Evolutionary conservation across 2,329 filamentous ascomycete genomes (phyloP), one percentile per base, ranked within the genome.

Genomic region (Fusarium redolens): DNA sequence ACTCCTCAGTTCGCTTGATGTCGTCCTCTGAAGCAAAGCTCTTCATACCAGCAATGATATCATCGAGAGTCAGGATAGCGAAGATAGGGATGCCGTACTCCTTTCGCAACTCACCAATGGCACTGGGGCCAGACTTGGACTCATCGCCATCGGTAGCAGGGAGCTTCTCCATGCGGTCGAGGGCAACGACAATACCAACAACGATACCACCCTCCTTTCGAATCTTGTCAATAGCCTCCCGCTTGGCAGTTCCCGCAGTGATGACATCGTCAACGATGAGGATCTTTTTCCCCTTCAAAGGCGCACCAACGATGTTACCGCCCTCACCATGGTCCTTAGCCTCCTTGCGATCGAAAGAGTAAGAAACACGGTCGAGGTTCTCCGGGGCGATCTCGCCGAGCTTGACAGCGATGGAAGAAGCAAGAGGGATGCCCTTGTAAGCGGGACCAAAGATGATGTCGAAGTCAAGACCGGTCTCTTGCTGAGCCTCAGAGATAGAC

Each of bases 251-350:
- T 33, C 96, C 96, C 1, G 95, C 96, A 2, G 95, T 98, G 78
- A 98, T 96, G 64, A 99, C 96, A 83, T 98, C 96, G 85, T 99
- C 96, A 44, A 99, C 92, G 76, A 99, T 93, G 38, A 99, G 87
- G 20, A 98, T 91, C 68, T 89, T 90, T 88, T 96, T 95, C 60
- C 93, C 95, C 83, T 93, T 92, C 58, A 98, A 86, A 11, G 92
- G 88, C 35, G 94, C 93, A 15, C 96, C 96, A 18, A 98, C 95
- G 78, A 98, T 97, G 81, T 90, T 93, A 48, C 96, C 96, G 38
- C 96, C 96, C 84, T 99, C 96, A 48, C 96, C 96, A 82, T 98
- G 96, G 79, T 94, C 93, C 86, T 98, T 98, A 78, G 92, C 93
- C 85, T 98, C 96, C 85, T 98, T 98, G 79, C 96, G 91, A 84